Evolutionary conservation across 352 stramenopile species (phyloP), one percentile per base, ranked within the genome.

Genomic region (Phytophthora brassicae): DNA sequence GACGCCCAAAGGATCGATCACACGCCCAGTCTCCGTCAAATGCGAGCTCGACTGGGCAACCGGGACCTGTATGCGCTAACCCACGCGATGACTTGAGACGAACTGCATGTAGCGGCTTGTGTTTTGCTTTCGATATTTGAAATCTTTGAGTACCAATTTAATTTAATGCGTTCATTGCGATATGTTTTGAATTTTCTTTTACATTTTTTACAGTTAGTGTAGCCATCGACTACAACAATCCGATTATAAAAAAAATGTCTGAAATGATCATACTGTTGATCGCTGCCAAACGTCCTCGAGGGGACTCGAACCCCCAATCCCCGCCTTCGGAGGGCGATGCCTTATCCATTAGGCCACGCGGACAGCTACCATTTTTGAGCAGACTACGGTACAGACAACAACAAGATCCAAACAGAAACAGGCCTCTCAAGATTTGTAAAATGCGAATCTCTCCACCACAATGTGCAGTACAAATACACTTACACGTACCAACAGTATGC

Each of bases 291-390:
- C 49, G 57, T 60, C 57, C 57, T 53, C 57, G 57, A 65, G 48
- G 57, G 57, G 49, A 65, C 48, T 65, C 57, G 57, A 65, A 65
- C 57, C 57, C 56, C 57, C 56, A 65, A 65, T 65, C 57, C 57
- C 57, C 57, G 39, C 57, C 57, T 65, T 65, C 57, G 57, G 57
- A 65, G 48, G 48, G 49, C 47, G 49, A 65, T 65, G 57, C 49
- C 57, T 65, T 65, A 54, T 65, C 48, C 49, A 60, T 65, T 65
- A 60, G 57, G 57, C 58, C 58, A 55, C 58, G 58, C 49, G 50
- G 58, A 66, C 58, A 39, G n/a, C n/a, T n/a, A n/a, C n/a, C n/a
- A n/a, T n/a, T n/a, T n/a, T n/a, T n/a, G n/a, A n/a, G n/a, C n/a
- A n/a, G n/a, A n/a, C n/a, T n/a, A n/a, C n/a, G n/a, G n/a, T n/a